Evolutionary conservation across 177 flowering plant species (phyloP).

Genomic region (Telopea speciosissima): DNA sequence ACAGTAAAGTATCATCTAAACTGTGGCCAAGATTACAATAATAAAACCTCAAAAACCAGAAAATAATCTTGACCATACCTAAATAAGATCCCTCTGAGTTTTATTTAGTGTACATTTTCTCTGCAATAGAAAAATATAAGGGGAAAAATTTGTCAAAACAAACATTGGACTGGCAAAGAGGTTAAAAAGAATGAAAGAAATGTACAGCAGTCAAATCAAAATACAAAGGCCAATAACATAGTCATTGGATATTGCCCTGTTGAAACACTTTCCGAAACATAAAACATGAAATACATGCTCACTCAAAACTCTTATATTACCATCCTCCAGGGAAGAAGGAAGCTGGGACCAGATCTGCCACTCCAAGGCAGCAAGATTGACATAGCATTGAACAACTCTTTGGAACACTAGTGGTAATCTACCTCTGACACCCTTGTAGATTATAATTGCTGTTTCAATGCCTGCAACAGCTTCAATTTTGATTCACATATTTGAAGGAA

Average conservation of each 20-base stretch:
- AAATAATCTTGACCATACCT: not conserved
- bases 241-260: not conserved
- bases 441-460: slow-evolving; percentile 43
- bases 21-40: not conserved
- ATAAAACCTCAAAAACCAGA: not conserved
- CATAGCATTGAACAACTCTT: not conserved
- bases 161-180: not conserved
- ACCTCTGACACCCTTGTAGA: not conserved
- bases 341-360: not conserved
- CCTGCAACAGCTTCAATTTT: slow-evolving; percentile 36
- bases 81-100: not conserved
- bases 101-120: slow-evolving; percentile 9
- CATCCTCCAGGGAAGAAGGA: not conserved
- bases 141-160: not conserved
- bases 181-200: not conserved
- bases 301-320: not conserved
- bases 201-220: slow-evolving; percentile 4
- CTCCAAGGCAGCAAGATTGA: not conserved
- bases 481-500: slow-evolving; percentile 54
- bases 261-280: not conserved
- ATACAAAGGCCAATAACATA: not conserved
- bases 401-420: not conserved
- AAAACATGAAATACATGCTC: slow-evolving; percentile 3
- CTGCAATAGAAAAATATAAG: not conserved
- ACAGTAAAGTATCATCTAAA: not conserved